Evolutionary conservation across 176 grass and related monocot genomes (phyloP), one percentile per base, ranked within the genome.

Genomic region (Melocanna baccifera): DNA sequence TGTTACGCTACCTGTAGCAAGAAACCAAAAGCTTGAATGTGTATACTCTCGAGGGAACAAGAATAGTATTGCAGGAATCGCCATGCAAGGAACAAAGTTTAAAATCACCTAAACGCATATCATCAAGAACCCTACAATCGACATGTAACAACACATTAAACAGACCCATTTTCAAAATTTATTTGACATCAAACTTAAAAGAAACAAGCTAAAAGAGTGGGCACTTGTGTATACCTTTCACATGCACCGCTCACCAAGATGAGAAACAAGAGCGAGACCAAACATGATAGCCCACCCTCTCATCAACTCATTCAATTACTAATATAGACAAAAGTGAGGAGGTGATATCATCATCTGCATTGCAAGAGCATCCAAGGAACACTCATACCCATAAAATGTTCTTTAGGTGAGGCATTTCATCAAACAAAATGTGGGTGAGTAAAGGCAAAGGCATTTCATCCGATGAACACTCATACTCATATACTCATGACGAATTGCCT

Each of bases 11-110:
- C 96, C 96, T 92, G 89, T 92, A 62, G 96, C 91, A 80, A 91
- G 89, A 79, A 99, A 93, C 93, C 96, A 99, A 91, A 92, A 96
- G 87, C 90, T 96, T 68, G 93, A 99, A 84, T 95, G 94, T 40
- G 93, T 96, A 78, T 99, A 99, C 74, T 99, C 94, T 34, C 93
- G 89, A 25, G 93, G 78, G 78, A 99, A 89, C 83, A 99, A 89
- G 81, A 94, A 99, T 66, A 96, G 62, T 86, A 99, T 87, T 62
- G 88, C 79, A 75, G 96, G 96, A 88, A 99, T 96, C 59, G 84
- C 89, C 43, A 99, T 71, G 71, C 93, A 99, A 45, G 96, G 91
- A 84, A 91, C 79, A 80, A 89, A 81, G 62, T 92, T 89, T 40
- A 99, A 82, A 89, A 96, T 76, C 45, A 92, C 89, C 91, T 91